Evolutionary conservation across 2,329 filamentous ascomycete genomes (phyloP), one percentile per base, ranked within the genome.

Genomic region (Colletotrichum higginsianum): DNA sequence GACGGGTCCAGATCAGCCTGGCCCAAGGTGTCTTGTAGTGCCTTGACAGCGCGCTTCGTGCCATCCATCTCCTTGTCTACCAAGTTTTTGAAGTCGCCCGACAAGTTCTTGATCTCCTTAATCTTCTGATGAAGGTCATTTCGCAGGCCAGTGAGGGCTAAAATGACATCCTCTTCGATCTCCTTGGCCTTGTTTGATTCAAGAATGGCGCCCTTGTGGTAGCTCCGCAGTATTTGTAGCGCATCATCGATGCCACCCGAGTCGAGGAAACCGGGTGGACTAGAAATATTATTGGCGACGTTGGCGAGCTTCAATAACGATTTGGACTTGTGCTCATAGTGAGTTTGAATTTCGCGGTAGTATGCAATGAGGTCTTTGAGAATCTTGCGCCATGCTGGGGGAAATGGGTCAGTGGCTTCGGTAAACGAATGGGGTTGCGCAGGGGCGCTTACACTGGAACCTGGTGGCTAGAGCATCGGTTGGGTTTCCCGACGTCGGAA

Each of bases 91-190:
- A 99, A 99, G 81, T 99, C 96, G 18, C 95, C 93, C 7, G 94
- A 93, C 18, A 99, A 86, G 75, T 91, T 92, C 84, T 97, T 98
- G 84, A 99, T 99, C 83, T 99, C 96, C 82, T 98, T 99, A 82
- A 97, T 97, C 85, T 99, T 99, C 80, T 97, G 94, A 73, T 93
- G 93, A 21, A 99, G 86, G 81, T 99, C 96, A 78, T 91, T 95
- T 69, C 96, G 87, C 65, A 99, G 85, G 1, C 95, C 95, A 2
- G 92, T 94, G 67, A 99, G 86, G 63, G 96, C 95, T 61, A 94
- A 86, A 74, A 98, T 94, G 57, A 99, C 95, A 78, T 98, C 96
- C 73, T 92, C 91, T 80, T 98, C 94, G 68, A 98, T 95, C 74
- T 98, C 95, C 68, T 89, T 92, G 2, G 96, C 94, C 83, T 98